Base-by-base conservation (phyloP, 306 rosid genomes). In the Pyrus communis region DNA sequence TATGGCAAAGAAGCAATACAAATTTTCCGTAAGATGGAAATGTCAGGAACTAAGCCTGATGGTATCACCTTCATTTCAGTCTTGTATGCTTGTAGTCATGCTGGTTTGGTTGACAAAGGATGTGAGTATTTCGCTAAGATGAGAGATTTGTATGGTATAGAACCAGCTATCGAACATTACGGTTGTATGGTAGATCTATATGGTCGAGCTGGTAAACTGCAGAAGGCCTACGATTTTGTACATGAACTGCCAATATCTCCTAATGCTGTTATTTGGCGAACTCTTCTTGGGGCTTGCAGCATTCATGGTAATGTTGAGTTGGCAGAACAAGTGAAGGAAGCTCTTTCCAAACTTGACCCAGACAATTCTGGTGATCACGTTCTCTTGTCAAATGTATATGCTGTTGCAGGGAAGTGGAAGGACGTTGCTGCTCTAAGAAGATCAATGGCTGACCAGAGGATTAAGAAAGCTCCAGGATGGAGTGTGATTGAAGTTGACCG, bases 281-380 rank as follows among this genome's bases (percentile, higher is more conserved):
- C 93, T 66, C 96, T 93, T 77, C 91, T 91, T 13, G 98, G 98
- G 71, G 97, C 98, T 81, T 93, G 97, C 78, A 88, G 97, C 82
- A 77, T 93, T 86, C 93, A 93, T 80, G 96, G 93, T 51, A 73
- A 93, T 51, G 82, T 91, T 11, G 84, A 88, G 60, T 69, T 93
- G 86, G 98, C 88, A 4, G 88, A 87, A 78, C 77, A 82, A 65
- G 96, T 93, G 79, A 93, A 89, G 80, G 84, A 87, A 67, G 84
- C 81, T 81, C 92, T 93, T 75, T 79, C 83, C 69, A 84, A 84
- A 82, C 84, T 88, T 79, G 98, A 93, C 78, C 98, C 97, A 1
- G 73, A 84, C 61, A 80, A 91, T 79, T 88, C 96, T 10, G 79
- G 96, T 49, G 98, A 93, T 70, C 92, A 86, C 73, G 90, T 91